Evolutionary conservation across 2,329 filamentous ascomycete species (phyloP).

Genomic region (Pyricularia grisea): DNA sequence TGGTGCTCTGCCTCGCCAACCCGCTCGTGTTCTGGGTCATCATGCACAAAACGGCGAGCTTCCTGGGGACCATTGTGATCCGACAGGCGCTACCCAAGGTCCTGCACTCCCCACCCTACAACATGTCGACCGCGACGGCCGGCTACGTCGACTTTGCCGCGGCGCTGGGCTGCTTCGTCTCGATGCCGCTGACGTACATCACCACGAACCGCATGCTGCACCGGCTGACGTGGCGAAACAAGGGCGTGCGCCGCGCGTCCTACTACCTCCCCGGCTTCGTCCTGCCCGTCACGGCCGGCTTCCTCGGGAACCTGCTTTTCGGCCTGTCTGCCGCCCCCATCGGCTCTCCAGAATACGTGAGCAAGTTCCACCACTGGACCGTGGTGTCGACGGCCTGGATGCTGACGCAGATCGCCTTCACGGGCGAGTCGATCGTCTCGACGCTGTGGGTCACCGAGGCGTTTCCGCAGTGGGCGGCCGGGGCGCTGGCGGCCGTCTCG

Average conservation of each 20-base stretch:
- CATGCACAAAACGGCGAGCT: conserved; percentile 15
- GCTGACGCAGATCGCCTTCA: conserved; percentile 12
- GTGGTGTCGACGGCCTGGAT: conserved; percentile 3
- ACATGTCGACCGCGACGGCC: conserved; percentile 6
- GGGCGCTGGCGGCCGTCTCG: conserved; percentile 11
- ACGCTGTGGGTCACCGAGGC: conserved; percentile 18
- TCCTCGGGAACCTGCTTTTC: conserved; percentile 10
- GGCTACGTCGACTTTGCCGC: conserved; percentile 10
- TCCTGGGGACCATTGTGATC: conserved; percentile 15
- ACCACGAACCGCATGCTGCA: conserved; percentile 11
- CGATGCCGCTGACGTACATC: conserved; percentile 8
- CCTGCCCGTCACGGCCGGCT: conserved; percentile 12
- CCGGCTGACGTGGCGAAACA: conserved; percentile 13
- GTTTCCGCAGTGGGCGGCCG: conserved; percentile 16
- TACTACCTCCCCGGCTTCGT: conserved; percentile 16
- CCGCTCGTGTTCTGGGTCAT: conserved; percentile 18
- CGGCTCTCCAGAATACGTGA: not conserved
- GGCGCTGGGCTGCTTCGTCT: conserved; percentile 10
- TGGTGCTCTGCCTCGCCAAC: conserved; percentile 15
- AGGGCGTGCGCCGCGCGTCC: conserved; percentile 15
- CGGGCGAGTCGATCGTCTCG: conserved; percentile 12
- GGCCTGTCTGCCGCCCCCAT: conserved; percentile 1
- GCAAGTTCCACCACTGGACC: not conserved
- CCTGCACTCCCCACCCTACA: conserved; percentile 11
- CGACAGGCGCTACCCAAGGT: conserved; percentile 11